These are phyloP conservation scores for Ceratobasidium theobromae DNA, from an alignment of 1,284 basidiomycete species.

Conservation along the genomic window DNA sequence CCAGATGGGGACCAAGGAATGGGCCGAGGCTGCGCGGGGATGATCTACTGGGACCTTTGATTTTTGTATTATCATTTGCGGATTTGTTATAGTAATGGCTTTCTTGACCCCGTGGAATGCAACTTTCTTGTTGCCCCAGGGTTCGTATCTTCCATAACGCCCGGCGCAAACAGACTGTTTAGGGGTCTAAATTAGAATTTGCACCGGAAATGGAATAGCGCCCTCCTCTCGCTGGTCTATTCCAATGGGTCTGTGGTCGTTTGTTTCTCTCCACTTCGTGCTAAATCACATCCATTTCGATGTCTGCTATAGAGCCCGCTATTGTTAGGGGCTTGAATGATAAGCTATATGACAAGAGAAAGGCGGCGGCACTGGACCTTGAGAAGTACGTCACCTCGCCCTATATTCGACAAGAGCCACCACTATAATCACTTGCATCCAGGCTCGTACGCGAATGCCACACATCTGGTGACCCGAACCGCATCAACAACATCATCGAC, in stretches of 20 bases:
- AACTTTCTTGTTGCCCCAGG: too few species aligned
- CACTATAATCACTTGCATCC: slow-evolving; percentile 16
- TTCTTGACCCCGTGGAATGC: not conserved
- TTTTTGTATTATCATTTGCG: not conserved
- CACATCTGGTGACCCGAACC: slow-evolving; percentile 72
- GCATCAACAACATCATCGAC: slow-evolving; percentile 87
- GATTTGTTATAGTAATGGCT: not conserved
- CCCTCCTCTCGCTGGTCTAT: not conserved
- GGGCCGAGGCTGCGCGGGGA: slow-evolving; percentile 24
- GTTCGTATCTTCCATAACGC: not conserved
- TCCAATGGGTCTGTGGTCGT: slow-evolving; percentile 14
- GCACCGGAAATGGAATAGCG: slow-evolving; percentile 12
- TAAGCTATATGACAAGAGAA: slow-evolving; percentile 94
- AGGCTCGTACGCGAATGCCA: slow-evolving; percentile 88
- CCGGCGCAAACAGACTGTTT: not conserved
- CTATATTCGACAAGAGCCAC: not conserved
- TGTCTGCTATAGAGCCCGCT: slow-evolving; percentile 37
- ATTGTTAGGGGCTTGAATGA: slow-evolving; percentile 63
- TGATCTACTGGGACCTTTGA: not conserved
- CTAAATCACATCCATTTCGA: not conserved
- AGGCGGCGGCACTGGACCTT: slow-evolving; percentile 91
- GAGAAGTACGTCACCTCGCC: slow-evolving; percentile 68
- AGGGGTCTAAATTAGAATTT: slow-evolving; percentile 10
- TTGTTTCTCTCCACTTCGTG: not conserved
- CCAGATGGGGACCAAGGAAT: slow-evolving; percentile 77